Conservation (phyloP, 164 flowering plant genomes). For the Cinnamomum chago region DNA sequence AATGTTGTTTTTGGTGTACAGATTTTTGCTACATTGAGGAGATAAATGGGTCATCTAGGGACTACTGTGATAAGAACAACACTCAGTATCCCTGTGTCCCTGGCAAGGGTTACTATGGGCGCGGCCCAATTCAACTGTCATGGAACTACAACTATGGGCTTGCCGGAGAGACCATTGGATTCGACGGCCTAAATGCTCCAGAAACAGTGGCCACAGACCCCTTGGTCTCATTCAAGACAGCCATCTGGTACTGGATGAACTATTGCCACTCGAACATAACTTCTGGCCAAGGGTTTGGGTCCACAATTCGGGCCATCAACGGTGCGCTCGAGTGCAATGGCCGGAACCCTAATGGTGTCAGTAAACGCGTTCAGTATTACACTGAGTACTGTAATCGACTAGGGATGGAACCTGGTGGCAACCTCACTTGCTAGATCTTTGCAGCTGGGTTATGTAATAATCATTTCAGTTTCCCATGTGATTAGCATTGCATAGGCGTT, state of each 20-base stretch:
- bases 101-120: conserved; percentile 42
- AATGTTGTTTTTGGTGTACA: conserved; percentile 8
- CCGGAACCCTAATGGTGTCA: conserved; percentile 23
- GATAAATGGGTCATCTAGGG: conserved; percentile 33
- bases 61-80: conserved; percentile 43
- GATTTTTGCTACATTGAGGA: conserved; percentile 52
- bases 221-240: conserved; percentile 42
- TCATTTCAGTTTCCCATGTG: no score
- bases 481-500: no score
- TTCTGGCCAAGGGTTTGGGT: conserved; percentile 48
- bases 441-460: no score
- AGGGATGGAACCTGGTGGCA: conserved; percentile 45
- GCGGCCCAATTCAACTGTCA: conserved; percentile 62
- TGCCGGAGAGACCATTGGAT: conserved; percentile 43
- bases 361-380: conserved; percentile 36
- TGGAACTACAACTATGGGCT: conserved; percentile 79
- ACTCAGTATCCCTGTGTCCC: conserved; percentile 43
- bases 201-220: conserved; percentile 46
- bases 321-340: conserved; percentile 51
- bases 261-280: conserved; percentile 28
- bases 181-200: conserved; percentile 51
- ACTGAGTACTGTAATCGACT: conserved; percentile 38
- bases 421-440: conserved; percentile 34
- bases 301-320: conserved; percentile 58
- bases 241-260: conserved; percentile 65